Conservation (phyloP, 1,284 basidiomycete genomes). For the Bondarzewia mesenterica region DNA sequence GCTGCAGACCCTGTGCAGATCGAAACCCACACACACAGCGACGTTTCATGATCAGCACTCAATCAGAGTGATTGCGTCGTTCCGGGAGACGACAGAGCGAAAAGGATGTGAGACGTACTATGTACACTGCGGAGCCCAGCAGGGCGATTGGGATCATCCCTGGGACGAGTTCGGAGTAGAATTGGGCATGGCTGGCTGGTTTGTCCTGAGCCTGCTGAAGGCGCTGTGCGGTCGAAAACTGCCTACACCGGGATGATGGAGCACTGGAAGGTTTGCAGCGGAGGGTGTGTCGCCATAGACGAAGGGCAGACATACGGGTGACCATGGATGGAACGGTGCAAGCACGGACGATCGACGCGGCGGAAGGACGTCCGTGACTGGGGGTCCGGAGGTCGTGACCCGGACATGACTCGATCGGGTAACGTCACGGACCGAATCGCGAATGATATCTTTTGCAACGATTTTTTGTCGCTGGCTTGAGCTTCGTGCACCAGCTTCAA, state of each 20-base stretch:
- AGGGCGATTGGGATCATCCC: constrained; percentile 71
- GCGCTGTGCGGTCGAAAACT: constrained; percentile 6
- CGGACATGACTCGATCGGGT: too few species aligned
- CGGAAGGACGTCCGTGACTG: background rate
- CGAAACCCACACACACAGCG: background rate
- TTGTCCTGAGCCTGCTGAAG: constrained; percentile 8
- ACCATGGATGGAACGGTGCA: too few species aligned
- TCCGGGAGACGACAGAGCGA: background rate
- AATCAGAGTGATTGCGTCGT: background rate
- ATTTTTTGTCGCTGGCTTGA: too few species aligned
- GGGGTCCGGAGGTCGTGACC: too few species aligned
- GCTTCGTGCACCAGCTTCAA: too few species aligned
- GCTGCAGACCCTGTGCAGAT: constrained; percentile 47
- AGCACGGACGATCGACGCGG: too few species aligned
- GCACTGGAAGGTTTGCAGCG: background rate
- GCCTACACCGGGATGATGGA: background rate
- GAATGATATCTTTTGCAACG: too few species aligned
- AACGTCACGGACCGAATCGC: too few species aligned
- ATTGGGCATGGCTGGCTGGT: constrained; percentile 45
- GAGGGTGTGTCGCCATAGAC: background rate
- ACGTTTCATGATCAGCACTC: background rate
- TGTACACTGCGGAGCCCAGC: constrained; percentile 68
- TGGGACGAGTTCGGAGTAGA: constrained; percentile 61
- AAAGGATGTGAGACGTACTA: constrained; percentile 35
- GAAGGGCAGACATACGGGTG: background rate